Evolutionary conservation across 2,329 filamentous ascomycete genomes (phyloP), one percentile per base, ranked within the genome.

Genomic region (Biscogniauxia sp.): DNA sequence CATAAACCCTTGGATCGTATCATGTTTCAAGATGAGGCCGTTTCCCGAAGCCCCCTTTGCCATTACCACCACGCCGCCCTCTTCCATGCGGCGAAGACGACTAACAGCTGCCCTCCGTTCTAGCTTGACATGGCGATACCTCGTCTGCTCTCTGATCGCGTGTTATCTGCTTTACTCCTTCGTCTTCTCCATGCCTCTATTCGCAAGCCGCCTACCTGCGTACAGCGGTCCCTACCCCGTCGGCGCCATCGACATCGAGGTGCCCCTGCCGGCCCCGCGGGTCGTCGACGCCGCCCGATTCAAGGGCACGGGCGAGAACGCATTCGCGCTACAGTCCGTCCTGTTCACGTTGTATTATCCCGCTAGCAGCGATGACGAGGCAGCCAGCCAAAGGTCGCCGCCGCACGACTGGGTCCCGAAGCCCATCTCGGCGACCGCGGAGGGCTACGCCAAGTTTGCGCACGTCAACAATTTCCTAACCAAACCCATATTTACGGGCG

Each of bases 291-390:
- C 79, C 1, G 73, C 79, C 0, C 69, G 71, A 5, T 73, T 80
- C 64, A 76, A 69, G 50, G 65, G 61, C 9, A 73, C 73, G 0
- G 72, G 72, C 11, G 64, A 74, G 20, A 75, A 76, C 2, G 79
- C 79, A 0, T 83, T 82, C 54, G 73, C 78, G 20, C 66, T 82
- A 0, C 70, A 80, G 59, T 80, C 79, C 1, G 79, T 82, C 3
- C 73, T 83, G 4, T 80, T 83, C 61, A 80, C 80, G 0, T 60
- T 83, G 2, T 83, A 82, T 71, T 82, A 83, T 53, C 81, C 81
- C 28, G 28, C 28, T 13, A 32, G 28, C 11, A 32, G 28, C 28
- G 7, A 32, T 32, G 28, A 3, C 11, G 28, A 13, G 2, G 11
- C 28, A 1, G 68, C 77, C 5, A 64, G 69, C 6, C 69, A 74